Evolutionary conservation across 2,329 filamentous ascomycete genomes (phyloP), one percentile per base, ranked within the genome.

Genomic region (Pochonia chlamydosporia): DNA sequence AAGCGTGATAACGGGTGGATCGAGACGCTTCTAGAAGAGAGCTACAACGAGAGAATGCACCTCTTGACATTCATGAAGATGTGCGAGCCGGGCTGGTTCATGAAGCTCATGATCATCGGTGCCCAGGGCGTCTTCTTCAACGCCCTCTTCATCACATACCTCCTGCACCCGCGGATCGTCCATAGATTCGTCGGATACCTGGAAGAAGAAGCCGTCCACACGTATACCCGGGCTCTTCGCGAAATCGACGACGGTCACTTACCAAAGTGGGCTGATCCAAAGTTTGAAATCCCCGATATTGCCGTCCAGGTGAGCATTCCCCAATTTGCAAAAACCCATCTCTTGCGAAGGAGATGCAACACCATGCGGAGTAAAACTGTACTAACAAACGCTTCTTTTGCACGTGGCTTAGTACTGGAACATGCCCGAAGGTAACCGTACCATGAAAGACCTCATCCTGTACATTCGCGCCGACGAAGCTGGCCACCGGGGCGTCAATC

Each of bases 51-150:
- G 67, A 78, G 91, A 23, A 96, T 97, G 90, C 89, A 95, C 59
- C 80, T 95, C 1, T 72, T 95, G 25, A 93, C 88, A 0, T 96
- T 97, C 67, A 82, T 99, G 66, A 95, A 95, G 68, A 87, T 96
- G 77, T 87, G 85, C 48, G 66, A 70, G 54, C 65, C 65, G 30
- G 89, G 88, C 13, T 82, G 79, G 74, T 93, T 96, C 73, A 95
- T 96, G 91, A 85, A 89, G 53, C 66, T 89, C 48, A 88, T 96
- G 82, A 89, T 97, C 47, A 79, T 97, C 33, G 89, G 84, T 10
- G 91, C 92, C 0, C 92, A 97, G 66, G 93, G 92, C 33, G 88
- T 97, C 57, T 97, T 95, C 75, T 96, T 95, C 79, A 99, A 99
- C 69, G 79, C 82, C 54, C 81, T 97, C 64, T 97, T 99, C 75